phyloP scores from a whole-genome alignment of 768 basidiomycete genomes.

The Mycena rosella region DNA sequence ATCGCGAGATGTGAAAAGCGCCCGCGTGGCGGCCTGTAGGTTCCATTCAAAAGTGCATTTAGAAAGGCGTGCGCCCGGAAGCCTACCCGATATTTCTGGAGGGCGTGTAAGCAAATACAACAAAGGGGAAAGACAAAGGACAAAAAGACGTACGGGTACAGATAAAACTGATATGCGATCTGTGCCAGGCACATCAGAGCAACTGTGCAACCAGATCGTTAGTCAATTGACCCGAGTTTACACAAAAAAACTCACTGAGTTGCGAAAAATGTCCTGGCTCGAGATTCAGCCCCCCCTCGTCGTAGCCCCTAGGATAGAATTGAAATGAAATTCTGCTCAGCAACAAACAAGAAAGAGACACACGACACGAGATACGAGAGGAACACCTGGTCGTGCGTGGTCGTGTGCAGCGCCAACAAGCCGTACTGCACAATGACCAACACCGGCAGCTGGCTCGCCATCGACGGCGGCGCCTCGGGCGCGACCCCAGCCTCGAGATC shows the following conservation, averaged over 20 bases:
- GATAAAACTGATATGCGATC: conserved; percentile 91
- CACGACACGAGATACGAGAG: conserved; percentile 92
- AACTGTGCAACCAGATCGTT: conserved; percentile 56
- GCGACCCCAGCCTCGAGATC: conserved; percentile 54
- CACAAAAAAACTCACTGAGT: conserved; percentile 74
- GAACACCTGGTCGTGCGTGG: conserved; percentile 92
- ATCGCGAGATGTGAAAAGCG: conserved; percentile 88
- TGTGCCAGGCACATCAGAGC: conserved; percentile 96
- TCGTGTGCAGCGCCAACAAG: conserved; percentile 87
- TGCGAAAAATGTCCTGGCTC: conserved; percentile 94
- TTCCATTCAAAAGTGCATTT: conserved; percentile 19
- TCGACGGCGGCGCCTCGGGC: conserved; percentile 64
- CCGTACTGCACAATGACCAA: conserved; percentile 93
- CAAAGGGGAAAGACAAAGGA: conserved; percentile 25
- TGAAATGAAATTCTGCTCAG: neutral
- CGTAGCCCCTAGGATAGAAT: conserved; percentile 70
- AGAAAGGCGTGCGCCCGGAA: conserved; percentile 21
- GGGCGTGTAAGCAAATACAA: conserved; percentile 10
- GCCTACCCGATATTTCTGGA: conserved; percentile 74
- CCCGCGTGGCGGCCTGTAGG: conserved; percentile 77
- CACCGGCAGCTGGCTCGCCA: conserved; percentile 82
- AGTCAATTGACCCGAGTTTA: too few relatives aligned
- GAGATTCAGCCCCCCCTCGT: conserved; percentile 90
- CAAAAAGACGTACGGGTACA: conserved; percentile 81
- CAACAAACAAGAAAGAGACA: conserved; percentile 45